phyloP scores from a whole-genome alignment of 164 flowering plant genomes.

The Vitis cinerea region DNA sequence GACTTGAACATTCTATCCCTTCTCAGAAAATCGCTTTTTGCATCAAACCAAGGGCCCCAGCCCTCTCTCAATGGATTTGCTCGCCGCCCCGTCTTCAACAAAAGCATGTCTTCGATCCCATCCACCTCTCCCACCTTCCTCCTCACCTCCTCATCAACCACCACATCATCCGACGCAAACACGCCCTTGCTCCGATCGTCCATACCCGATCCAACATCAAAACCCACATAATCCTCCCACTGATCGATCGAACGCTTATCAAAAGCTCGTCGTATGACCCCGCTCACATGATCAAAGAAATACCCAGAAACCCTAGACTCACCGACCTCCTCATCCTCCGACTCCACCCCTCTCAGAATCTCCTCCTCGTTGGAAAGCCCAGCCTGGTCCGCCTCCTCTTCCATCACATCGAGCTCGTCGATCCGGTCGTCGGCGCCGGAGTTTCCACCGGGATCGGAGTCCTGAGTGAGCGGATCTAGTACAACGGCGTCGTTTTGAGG shows the following conservation, averaged over 20 bases:
- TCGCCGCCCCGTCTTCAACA: constrained; percentile 51
- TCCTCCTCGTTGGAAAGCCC: constrained; percentile 29
- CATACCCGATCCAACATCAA: constrained; percentile 12
- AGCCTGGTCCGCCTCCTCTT: constrained; percentile 34
- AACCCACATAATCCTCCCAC: constrained; percentile 57
- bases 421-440: constrained; percentile 52
- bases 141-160: constrained; percentile 69
- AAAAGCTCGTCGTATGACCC: constrained; percentile 53
- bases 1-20: constrained; percentile 87
- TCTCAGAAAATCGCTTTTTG: constrained; percentile 74
- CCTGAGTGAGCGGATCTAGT: constrained; percentile 22
- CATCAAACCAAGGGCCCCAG: constrained; percentile 95
- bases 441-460: constrained; percentile 15
- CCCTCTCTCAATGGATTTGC: constrained; percentile 74
- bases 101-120: constrained; percentile 71
- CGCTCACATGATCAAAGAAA: constrained; percentile 63
- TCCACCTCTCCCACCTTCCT: constrained; percentile 47
- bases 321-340: constrained; percentile 27
- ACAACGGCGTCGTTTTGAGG: constrained; percentile 10
- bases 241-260: constrained; percentile 55
- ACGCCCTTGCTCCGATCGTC: constrained; percentile 41
- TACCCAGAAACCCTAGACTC: constrained; percentile 35
- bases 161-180: constrained; percentile 81
- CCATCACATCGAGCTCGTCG: constrained; percentile 69
- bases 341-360: constrained; percentile 31